A percentile compares a stretch with the other conserved stretches of the same genome.
Evolutionary conservation across 192 early-diverging fungal species (phyloP).

Genomic region (Backusella liffmaniae): DNA sequence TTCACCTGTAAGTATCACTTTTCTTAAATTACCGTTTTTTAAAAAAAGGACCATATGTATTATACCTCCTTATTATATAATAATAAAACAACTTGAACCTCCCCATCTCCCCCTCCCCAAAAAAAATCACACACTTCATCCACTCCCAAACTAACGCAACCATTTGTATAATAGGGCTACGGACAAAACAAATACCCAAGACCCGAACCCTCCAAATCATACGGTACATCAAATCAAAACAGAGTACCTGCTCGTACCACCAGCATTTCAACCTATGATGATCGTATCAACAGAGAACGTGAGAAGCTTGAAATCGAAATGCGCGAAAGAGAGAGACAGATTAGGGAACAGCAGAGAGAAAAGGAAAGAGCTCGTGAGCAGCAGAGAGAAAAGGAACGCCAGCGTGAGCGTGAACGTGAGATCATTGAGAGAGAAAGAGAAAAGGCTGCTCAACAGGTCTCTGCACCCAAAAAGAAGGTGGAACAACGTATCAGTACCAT

Average conservation of each 20-base stretch:
- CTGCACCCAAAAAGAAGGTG: conserved; percentile 62
- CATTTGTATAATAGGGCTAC: not conserved
- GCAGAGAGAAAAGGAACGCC: conserved; percentile 56
- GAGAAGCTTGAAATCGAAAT: conserved; percentile 18
- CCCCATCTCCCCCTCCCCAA: conserved; percentile 26
- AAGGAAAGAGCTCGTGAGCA: conserved; percentile 54
- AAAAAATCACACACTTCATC: not conserved
- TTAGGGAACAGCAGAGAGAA: conserved; percentile 16
- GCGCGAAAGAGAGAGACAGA: conserved; percentile 12
- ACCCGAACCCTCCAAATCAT: conserved; percentile 15
- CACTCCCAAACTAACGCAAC: not conserved
- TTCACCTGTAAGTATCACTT: conserved; percentile 9
- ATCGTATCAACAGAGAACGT: conserved; percentile 16
- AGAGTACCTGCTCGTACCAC: conserved; percentile 10
- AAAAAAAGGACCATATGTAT: conserved; percentile 69
- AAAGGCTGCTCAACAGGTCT: conserved; percentile 27
- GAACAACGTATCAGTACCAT: conserved; percentile 84
- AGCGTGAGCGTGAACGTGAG: conserved; percentile 17
- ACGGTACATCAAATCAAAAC: not conserved
- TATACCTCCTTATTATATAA: conserved; percentile 50
- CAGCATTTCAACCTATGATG: conserved; percentile 17
- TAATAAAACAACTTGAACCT: conserved; percentile 21
- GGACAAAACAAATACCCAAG: conserved; percentile 10
- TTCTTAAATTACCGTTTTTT: conserved; percentile 41
- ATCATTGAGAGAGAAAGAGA: conserved; percentile 27